Evolutionary conservation across 176 grass and related monocot genomes (phyloP), one percentile per base, ranked within the genome.

Genomic region (Zea luxurians): DNA sequence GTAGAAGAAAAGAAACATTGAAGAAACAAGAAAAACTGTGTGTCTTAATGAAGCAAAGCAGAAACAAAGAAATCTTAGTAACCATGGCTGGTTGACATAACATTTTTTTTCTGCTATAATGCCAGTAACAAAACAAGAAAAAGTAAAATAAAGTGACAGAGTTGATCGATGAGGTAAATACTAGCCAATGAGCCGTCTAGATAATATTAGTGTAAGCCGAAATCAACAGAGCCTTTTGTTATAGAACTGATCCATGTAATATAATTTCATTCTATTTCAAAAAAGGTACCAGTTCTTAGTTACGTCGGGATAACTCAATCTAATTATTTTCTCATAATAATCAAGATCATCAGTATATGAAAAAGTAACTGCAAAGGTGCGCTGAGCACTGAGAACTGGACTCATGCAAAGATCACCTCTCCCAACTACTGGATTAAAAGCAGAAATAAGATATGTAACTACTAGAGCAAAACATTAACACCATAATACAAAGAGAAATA

Each of bases 11-110:
- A 55, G 16, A 17, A 57, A 60, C 7, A 80, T 55, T 74, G 43
- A 79, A 70, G 13, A 82, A 82, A 37, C 45, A 75, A 84, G 64
- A 74, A 75, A 84, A 70, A 13, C 17, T 38, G 6, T 50, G 18
- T 27, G 27, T 27, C 27, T 27, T 27, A 27, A 27, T 27, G 27
- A 27, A 27, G 27, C 27, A 27, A 1, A 27, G 27, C 27, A 16
- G 7, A 53, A 48, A 61, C 52, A 74, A 44, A 68, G 4, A 74
- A 61, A 74, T 27, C 13, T 82, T 34, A 2, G 13, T 80, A 50
- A 74, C 4, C 67, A 74, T 85, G 61, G 35, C 21, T 12, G 44
- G 48, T 35, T 84, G 38, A 53, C 21, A 62, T 18, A 41, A 44
- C 16, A 7, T 5, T 46, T 37, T 27, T 27, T 27, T 27, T 27